phyloP scores from a whole-genome alignment of 495 filamentous ascomycete genomes.

The Physcia stellaris region DNA sequence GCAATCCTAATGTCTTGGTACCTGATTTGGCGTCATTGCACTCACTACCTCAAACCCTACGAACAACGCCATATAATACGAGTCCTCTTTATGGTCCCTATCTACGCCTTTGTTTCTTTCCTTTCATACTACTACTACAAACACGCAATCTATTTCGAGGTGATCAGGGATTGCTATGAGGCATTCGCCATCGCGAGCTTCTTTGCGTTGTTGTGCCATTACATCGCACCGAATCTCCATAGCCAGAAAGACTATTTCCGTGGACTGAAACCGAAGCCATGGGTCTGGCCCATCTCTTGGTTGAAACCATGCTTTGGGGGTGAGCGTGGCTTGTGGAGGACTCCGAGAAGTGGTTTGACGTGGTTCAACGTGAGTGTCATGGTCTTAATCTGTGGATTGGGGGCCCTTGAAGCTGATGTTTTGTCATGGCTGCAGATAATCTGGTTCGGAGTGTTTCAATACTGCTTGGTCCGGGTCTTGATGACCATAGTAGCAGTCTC shows the following conservation, averaged over 20 bases:
- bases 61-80: conserved; percentile 88
- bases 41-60: conserved; percentile 67
- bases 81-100: conserved; percentile 81
- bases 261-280: conserved; percentile 47
- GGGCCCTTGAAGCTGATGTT: conserved; percentile 3
- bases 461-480: conserved; percentile 75
- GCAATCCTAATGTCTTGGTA: conserved; percentile 29
- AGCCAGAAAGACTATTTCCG: conserved; percentile 84
- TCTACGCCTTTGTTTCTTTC: conserved; percentile 70
- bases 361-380: conserved; percentile 80
- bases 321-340: conserved; percentile 48
- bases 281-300: conserved; percentile 64
- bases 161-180: conserved; percentile 79
- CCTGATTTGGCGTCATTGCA: conserved; percentile 63
- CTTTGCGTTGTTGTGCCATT: conserved; percentile 78
- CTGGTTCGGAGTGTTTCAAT: conserved; percentile 80
- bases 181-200: conserved; percentile 85
- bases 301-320: conserved; percentile 49
- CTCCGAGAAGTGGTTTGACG: conserved; percentile 70
- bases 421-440: conserved; percentile 42
- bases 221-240: conserved; percentile 66
- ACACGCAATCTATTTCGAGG: conserved; percentile 70
- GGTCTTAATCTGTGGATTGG: no score
- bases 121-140: conserved; percentile 65
- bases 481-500: conserved; percentile 71